Evolutionary conservation across 2,329 filamentous ascomycete genomes (phyloP).

Genomic region (Alternaria gansuensis): DNA sequence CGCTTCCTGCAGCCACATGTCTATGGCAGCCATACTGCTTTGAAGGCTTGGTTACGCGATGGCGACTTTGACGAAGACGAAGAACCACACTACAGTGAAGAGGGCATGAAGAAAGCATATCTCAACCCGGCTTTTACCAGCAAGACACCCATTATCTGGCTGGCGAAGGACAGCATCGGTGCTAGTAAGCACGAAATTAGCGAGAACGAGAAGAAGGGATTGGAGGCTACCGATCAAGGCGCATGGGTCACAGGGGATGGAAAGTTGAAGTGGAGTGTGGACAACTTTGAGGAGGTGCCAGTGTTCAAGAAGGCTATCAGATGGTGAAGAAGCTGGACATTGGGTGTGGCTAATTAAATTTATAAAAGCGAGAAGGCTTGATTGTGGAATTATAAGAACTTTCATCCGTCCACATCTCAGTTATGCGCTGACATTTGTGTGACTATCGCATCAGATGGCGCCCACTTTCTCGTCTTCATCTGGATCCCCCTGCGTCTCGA

Average conservation of each 20-base stretch:
- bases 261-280: slow-evolving; percentile 41
- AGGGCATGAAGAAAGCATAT: slow-evolving; percentile 48
- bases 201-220: slow-evolving; percentile 42
- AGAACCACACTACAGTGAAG: slow-evolving; percentile 46
- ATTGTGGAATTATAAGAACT: not conserved
- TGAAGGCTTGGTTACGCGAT: slow-evolving; percentile 47
- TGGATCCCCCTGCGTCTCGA: slow-evolving; percentile 9
- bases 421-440: not conserved
- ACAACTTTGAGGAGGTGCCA: slow-evolving; percentile 46
- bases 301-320: slow-evolving; percentile 44
- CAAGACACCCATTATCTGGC: slow-evolving; percentile 47
- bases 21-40: slow-evolving; percentile 46
- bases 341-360: not conserved
- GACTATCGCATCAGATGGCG: not conserved
- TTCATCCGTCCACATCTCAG: not conserved
- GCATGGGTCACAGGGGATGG: slow-evolving; percentile 49
- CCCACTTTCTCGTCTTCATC: not conserved
- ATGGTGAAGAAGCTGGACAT: slow-evolving; percentile 31
- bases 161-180: slow-evolving; percentile 46
- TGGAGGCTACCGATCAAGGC: slow-evolving; percentile 45
- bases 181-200: slow-evolving; percentile 45
- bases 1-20: slow-evolving; percentile 50
- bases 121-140: slow-evolving; percentile 49
- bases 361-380: not conserved
- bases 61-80: slow-evolving; percentile 46